Evolutionary conservation across 2,329 filamentous ascomycete genomes (phyloP), one percentile per base, ranked within the genome.

Genomic region (Dothistroma septosporum): DNA sequence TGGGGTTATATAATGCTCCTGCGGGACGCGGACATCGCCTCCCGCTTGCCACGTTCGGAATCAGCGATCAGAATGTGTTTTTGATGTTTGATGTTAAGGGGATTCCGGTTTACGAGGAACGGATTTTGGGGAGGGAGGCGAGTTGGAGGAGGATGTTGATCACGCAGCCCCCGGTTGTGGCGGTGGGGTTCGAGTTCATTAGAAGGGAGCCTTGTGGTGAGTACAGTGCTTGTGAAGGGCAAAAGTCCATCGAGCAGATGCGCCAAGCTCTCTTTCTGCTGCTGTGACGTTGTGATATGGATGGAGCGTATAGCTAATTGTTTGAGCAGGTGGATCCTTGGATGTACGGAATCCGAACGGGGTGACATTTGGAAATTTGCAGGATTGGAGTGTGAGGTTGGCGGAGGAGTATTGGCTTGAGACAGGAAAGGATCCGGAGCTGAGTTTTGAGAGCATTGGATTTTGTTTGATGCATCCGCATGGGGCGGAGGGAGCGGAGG

Each of bases 381-480:
- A 59, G 2, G 56, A 62, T 32, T 41, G 52, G 52, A 55, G 31
- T n/a, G 44, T 49, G 56, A 55, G 35, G 46, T 33, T 62, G 44
- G 53, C 50, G 37, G 44, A 28, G 33, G 56, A 55, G 21, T 55
- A 55, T 53, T 35, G 48, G 32, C n/a, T 41, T 14, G 53, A 32
- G 53, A 58, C 49, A 1, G 60, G 56, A 4, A 24, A 55, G 31
- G 53, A 55, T 47, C 16, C 32, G 47, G 56, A 56, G 21, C n/a
- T 55, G 37, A 59, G 22, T 22, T 59, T 48, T 41, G 56, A 52
- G 60, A 59, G 52, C 33, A 32, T 57, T 47, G 57, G 56, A 32
- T 62, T 62, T 53, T 55, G 53, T 57, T 50, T 62, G 47, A 46
- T 56, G 12, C 56, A 58, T 55, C 60, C 60, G 12, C 52, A 49